phyloP scores from a whole-genome alignment of 108 stramenopile genomes.

The Aurantiochytrium sp. region DNA sequence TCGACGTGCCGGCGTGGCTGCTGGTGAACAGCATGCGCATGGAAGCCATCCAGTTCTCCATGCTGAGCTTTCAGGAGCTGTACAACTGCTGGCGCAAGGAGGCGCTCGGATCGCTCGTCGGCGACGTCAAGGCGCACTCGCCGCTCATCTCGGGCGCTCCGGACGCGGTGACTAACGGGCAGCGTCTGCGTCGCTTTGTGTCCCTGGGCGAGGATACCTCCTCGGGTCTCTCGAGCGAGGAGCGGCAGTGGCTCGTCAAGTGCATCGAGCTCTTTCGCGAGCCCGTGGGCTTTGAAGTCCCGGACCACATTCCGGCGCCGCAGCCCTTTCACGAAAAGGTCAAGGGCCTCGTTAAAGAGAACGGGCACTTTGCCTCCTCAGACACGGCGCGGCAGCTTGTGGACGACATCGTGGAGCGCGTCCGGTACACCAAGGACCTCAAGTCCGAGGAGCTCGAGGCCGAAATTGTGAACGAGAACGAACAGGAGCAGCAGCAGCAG shows the following conservation, averaged over 20 bases:
- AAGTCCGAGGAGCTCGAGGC: conserved; percentile 24
- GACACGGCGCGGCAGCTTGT: neutral
- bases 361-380: neutral
- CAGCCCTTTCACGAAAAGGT: neutral
- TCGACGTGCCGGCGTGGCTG: conserved; percentile 37
- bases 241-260: neutral
- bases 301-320: conserved; percentile 6
- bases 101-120: neutral
- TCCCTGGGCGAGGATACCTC: neutral
- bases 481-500: conserved; percentile 41
- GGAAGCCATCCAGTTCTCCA: conserved; percentile 27
- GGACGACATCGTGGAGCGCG: neutral
- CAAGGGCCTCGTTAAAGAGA: neutral
- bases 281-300: conserved; percentile 4
- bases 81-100: conserved; percentile 13
- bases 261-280: neutral
- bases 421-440: neutral
- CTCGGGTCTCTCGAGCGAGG: neutral
- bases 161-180: neutral
- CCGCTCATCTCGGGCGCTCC: neutral
- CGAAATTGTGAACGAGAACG: conserved; percentile 37
- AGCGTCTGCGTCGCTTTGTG: neutral
- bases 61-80: conserved; percentile 25
- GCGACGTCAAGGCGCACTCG: neutral
- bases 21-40: conserved; percentile 7